Evolutionary conservation across 1,284 basidiomycete species (phyloP).

Genomic region (Malassezia globosa): DNA sequence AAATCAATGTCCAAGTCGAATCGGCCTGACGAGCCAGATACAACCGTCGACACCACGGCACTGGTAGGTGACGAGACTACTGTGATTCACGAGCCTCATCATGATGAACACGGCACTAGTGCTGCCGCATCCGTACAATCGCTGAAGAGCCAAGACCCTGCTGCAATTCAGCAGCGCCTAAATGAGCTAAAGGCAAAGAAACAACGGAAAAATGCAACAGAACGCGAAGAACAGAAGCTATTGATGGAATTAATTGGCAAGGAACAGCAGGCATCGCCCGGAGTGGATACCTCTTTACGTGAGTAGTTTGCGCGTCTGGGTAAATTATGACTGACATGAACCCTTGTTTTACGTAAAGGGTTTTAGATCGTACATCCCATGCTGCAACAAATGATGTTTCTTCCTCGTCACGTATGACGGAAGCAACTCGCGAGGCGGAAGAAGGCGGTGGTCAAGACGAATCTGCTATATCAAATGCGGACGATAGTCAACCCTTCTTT

Average conservation of each 20-base stretch:
- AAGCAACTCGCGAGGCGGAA: no score
- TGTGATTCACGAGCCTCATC: slow-evolving; percentile 7
- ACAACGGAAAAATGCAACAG: slow-evolving; percentile 16
- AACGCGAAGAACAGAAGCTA: slow-evolving; percentile 17
- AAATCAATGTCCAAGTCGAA: not conserved
- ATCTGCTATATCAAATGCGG: not conserved
- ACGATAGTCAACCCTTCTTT: slow-evolving; percentile 4
- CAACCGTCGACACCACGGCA: not conserved
- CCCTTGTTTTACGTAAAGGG: slow-evolving; percentile 5
- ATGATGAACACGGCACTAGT: slow-evolving; percentile 2
- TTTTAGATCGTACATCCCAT: slow-evolving; percentile 1
- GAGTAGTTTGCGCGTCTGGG: not conserved
- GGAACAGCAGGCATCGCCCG: not conserved
- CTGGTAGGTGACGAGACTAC: slow-evolving; percentile 11
- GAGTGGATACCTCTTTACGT: slow-evolving; percentile 1
- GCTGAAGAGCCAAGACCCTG: slow-evolving; percentile 1
- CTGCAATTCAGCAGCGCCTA: slow-evolving; percentile 10
- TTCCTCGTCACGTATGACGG: not conserved
- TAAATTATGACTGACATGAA: slow-evolving; percentile 4
- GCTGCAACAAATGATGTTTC: not conserved
- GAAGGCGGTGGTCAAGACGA: no score
- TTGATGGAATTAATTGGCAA: slow-evolving; percentile 5
- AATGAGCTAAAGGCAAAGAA: slow-evolving; percentile 17
- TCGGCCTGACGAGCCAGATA: not conserved
- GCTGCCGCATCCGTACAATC: slow-evolving; percentile 7